Evolutionary conservation across 352 stramenopile genomes (phyloP).

Genomic region (Phytopythium mirpurense): DNA sequence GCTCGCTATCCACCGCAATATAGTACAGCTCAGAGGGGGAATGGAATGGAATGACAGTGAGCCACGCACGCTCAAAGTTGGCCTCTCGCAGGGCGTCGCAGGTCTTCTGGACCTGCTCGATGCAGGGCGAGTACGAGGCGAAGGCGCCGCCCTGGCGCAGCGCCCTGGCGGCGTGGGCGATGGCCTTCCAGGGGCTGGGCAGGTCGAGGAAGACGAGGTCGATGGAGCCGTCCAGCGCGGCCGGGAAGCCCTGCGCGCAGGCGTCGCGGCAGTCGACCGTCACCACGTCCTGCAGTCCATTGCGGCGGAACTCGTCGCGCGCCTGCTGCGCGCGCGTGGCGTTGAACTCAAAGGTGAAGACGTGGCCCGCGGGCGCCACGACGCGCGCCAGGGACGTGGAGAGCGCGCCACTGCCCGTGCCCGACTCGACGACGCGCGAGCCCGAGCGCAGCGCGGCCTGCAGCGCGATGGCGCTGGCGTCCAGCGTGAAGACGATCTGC

Average conservation of each 20-base stretch:
- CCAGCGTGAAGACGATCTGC: constrained; percentile 97
- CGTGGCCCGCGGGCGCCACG: constrained; percentile 85
- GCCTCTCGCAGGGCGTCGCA: constrained; percentile 61
- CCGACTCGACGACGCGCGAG: constrained; percentile 90
- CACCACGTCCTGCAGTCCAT: constrained; percentile 89
- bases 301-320: constrained; percentile 90
- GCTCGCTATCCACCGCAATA: too few relatives aligned
- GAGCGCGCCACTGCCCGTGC: constrained; percentile 91
- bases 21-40: too few relatives aligned
- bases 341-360: constrained; percentile 99
- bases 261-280: constrained; percentile 94
- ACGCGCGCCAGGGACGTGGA: constrained; percentile 90
- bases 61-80: constrained; percentile 75
- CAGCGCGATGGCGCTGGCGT: constrained; percentile 92
- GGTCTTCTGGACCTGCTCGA: constrained; percentile 97
- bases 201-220: constrained; percentile 98
- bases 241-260: constrained; percentile 87
- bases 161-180: constrained; percentile 89
- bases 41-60: too few relatives aligned
- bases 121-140: constrained; percentile 97
- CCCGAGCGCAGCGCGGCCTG: constrained; percentile 88
- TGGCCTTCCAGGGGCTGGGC: constrained; percentile 95
- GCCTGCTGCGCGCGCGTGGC: constrained; percentile 89
- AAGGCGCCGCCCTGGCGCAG: constrained; percentile 92
- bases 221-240: constrained; percentile 57